These are phyloP conservation scores for Casuarina glauca DNA, from an alignment of 306 rosid genomes.

Conservation along the genomic window DNA sequence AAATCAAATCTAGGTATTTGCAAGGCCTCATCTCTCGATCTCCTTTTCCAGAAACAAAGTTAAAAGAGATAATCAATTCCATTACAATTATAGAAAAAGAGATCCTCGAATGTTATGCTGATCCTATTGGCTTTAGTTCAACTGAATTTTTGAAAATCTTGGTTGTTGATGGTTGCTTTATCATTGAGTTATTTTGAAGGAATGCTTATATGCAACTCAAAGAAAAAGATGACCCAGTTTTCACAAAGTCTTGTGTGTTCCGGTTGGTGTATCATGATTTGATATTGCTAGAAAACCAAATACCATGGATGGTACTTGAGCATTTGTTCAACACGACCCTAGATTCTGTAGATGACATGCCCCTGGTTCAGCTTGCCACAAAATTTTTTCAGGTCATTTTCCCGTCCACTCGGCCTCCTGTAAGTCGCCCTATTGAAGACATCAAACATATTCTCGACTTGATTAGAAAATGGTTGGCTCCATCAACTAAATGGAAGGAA, in stretches of 20 bases:
- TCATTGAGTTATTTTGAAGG: constrained; percentile 24
- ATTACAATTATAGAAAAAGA: not conserved
- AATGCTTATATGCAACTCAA: not conserved
- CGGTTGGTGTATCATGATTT: constrained; percentile 17
- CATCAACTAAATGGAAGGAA: not conserved
- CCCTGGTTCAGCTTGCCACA: not conserved
- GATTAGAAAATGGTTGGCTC: not conserved
- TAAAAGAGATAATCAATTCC: not conserved
- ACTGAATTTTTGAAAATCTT: constrained; percentile 14
- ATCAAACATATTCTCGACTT: not conserved
- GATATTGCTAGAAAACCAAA: constrained; percentile 14
- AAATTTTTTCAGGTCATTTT: not conserved
- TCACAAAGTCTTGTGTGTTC: not conserved
- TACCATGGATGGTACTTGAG: constrained; percentile 23
- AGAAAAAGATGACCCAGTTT: constrained; percentile 2
- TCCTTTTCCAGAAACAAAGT: not conserved
- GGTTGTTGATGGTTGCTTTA: constrained; percentile 38
- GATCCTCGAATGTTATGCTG: constrained; percentile 8
- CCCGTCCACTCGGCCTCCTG: not conserved
- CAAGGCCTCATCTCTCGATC: not conserved
- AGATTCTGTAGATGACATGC: too few relatives aligned
- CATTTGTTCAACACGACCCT: not conserved
- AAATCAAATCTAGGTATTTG: constrained; percentile 10
- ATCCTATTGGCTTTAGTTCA: not conserved
- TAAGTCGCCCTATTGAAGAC: not conserved